Conservation (phyloP, 1,284 basidiomycete species). For the Volvariella surrecta region DNA sequence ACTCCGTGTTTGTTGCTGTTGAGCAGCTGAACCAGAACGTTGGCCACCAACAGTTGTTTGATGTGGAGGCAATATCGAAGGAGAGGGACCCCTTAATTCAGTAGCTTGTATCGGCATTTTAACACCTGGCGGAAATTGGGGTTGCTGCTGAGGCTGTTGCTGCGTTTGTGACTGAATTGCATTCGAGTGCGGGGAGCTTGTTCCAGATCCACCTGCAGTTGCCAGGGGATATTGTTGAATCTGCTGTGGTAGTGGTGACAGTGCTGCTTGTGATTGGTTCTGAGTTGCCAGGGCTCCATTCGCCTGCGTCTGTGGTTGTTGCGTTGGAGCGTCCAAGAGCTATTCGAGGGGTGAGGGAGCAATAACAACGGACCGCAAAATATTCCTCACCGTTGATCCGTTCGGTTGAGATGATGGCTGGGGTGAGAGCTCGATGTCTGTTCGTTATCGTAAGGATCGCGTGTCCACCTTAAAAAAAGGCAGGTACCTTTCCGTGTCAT, state of each 20-base stretch:
- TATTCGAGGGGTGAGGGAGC: too few species aligned
- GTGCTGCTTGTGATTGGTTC: constrained; percentile 25
- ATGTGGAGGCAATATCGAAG: constrained; percentile 21
- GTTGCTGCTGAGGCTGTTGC: constrained; percentile 28
- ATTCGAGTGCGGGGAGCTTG: constrained; percentile 17
- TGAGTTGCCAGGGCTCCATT: neutral
- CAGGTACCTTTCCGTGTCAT: constrained; percentile 34
- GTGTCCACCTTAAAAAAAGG: constrained; percentile 2
- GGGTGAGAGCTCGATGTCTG: constrained; percentile 6
- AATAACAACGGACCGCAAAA: too few species aligned
- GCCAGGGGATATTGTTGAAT: constrained; percentile 36
- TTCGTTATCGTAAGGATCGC: neutral
- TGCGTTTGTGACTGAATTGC: constrained; percentile 11
- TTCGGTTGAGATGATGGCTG: too few species aligned
- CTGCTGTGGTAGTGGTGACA: constrained; percentile 57
- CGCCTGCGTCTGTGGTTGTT: constrained; percentile 21
- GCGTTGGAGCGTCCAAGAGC: constrained; percentile 15
- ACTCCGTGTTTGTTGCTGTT: constrained; percentile 29
- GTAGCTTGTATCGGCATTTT: constrained; percentile 28
- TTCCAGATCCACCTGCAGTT: constrained; percentile 19
- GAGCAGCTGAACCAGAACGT: constrained; percentile 35
- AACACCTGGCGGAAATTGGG: constrained; percentile 64
- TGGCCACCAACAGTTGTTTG: constrained; percentile 24
- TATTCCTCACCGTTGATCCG: too few species aligned
- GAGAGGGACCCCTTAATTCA: constrained; percentile 15